Evolutionary conservation across 768 basidiomycete genomes (phyloP), one percentile per base, ranked within the genome.

Genomic region (Tylopilus subfusipes): DNA sequence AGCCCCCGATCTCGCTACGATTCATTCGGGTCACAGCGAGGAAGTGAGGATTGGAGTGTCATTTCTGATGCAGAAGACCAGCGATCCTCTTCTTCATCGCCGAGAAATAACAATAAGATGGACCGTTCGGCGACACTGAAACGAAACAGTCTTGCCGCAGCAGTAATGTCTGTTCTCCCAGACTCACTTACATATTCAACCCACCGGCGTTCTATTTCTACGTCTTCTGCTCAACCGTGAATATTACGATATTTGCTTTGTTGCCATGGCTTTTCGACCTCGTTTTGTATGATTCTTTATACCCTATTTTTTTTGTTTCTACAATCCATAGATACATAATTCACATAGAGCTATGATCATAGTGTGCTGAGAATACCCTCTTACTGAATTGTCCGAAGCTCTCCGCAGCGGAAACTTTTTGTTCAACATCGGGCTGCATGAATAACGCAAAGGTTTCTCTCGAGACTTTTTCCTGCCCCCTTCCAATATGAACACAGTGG

Each of bases 331-430:
- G 51, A 58, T 46, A 53, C 44, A 53, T 60, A 48, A 53, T 61
- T 70, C 50, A 63, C 48, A 25, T 58, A 53, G 57, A 61, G 22
- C 19, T 50, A 45, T 63, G 58, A 44, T 58, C 56, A 21, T 71
- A 71, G 67, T 88, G 86, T 61, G 79, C 70, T 46, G 73, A 74
- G 54, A 98, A 85, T 21, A 97, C 82, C 52, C 83, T 78, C 68
- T 90, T 90, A 63, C 89, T 92, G 70, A 98, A 98, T 54, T 86
- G 79, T 2, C 96, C 96, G 63, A 96, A 99, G 14, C 90, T 93
- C 65, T 85, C 81, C 10, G 77, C 72, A 30, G 75, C 68, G 5
- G 86, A 84, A 22, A 98, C 81, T 42, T 79, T 77, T 62, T 90
- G 85, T 56, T 90, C 77, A 14, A 86, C 84, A 68, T 96, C 83